Base-by-base conservation (phyloP, 352 stramenopile genomes). In the Phytophthora hibernalis region DNA sequence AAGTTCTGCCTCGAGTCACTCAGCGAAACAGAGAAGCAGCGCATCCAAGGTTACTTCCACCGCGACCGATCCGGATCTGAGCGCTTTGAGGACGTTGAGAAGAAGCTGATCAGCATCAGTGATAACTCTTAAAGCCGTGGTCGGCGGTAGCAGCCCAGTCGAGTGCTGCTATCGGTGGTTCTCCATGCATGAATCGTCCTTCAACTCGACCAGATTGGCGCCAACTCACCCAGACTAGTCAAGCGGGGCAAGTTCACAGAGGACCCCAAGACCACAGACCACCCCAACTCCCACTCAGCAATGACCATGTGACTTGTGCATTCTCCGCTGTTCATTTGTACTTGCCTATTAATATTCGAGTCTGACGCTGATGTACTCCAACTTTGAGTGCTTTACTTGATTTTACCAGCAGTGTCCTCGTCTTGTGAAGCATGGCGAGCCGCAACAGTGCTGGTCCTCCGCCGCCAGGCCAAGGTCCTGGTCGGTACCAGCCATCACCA, bases 31-130 rank as follows among this genome's bases (percentile, higher is more conserved):
- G 88, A 96, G 70, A 96, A 96, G 62, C 70, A 84, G 61, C 77
- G 81, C 21, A 95, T 96, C 58, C 86, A 91, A 49, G 86, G 88
- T 8, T 96, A 96, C 70, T 96, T 96, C 54, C 80, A 81, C 11
- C 88, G 88, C 8, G 80, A 89, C 37, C 84, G 84, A 54, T 77
- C 74, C 0, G 76, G 72, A 16, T 91, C 83, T 0, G 82, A 95
- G 60, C 80, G 84, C 26, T 94, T 92, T 54, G 83, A 92, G 63
- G 87, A 93, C 54, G 83, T 96, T 13, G 87, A 96, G 66, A 88
- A 87, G 61, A 91, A 88, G 57, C 64, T 96, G 51, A 78, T 93
- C 31, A 91, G 80, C 59, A 88, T 96, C 57, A 85, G 79, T 30
- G 88, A 96, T 76, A 96, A 94, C 65, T 93, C 85, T 37, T 96